Percentiles rank a stretch among this genome's conserved stretches.
Conservation (phyloP, 2,329 filamentous ascomycete genomes). For the Huntiella savannae region DNA sequence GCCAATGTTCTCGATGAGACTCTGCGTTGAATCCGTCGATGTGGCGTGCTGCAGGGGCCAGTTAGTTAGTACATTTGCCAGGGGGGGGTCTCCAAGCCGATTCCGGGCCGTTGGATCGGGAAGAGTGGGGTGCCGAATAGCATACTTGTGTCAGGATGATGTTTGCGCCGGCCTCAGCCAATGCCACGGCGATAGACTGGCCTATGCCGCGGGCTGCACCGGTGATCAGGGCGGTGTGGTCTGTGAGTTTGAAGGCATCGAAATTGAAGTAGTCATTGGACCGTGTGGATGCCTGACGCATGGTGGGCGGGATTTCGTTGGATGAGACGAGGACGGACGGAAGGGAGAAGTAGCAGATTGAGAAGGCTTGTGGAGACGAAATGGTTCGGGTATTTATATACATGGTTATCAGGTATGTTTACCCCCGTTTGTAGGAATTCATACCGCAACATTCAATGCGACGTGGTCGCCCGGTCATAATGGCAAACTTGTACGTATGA, state of each 20-base stretch:
- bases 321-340: too few species aligned
- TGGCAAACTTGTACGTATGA: too few species aligned
- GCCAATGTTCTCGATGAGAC: slow-evolving; percentile 43
- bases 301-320: too few species aligned
- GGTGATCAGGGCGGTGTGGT: slow-evolving; percentile 37
- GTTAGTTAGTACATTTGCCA: not conserved
- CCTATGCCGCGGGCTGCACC: slow-evolving; percentile 40
- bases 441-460: slow-evolving; percentile 1
- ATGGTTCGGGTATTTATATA: too few species aligned
- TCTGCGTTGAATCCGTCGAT: slow-evolving; percentile 31
- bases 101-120: not conserved
- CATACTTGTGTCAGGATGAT: slow-evolving; percentile 34
- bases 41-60: not conserved
- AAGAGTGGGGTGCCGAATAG: not conserved
- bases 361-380: too few species aligned
- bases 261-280: slow-evolving; percentile 6
- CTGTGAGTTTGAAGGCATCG: slow-evolving; percentile 32
- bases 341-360: too few species aligned
- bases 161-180: slow-evolving; percentile 40
- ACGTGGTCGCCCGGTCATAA: too few species aligned
- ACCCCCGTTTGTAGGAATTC: slow-evolving; percentile 10
- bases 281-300: too few species aligned
- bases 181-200: slow-evolving; percentile 34
- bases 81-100: not conserved
- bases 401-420: too few species aligned